Evolutionary conservation across 2,329 filamentous ascomycete species (phyloP), one percentile per base, ranked within the genome.

Genomic region (Colletotrichum truncatum): DNA sequence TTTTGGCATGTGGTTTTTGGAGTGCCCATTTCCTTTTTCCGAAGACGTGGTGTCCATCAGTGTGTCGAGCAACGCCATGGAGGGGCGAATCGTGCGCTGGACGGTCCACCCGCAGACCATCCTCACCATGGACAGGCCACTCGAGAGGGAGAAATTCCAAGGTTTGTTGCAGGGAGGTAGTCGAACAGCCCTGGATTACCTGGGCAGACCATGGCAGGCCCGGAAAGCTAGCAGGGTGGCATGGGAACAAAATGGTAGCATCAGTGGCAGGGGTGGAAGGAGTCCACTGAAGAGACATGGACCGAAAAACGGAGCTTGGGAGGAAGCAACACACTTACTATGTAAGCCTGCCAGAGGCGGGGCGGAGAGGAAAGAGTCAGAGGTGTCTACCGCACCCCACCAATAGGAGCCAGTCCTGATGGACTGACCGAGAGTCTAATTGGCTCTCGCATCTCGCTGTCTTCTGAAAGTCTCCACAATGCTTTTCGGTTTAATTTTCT

Each of bases 1-100:
- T 69, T 68, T 65, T 70, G 70, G 69, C 71, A 70, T 72, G 67
- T 70, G 69, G 69, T 67, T 66, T 26, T 14, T 18, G 38, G 18
- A 23, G 28, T 34, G 26, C 45, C 53, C 23, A 34, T 14, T 38
- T 61, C 38, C 57, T 34, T 48, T 55, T 55, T 16, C 45, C 53
- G 16, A 45, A 28, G 52, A 28, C 16, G 43, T 30, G 43, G 28
- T 32, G 12, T 8, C 49, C 49, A 53, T 39, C 56, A 49, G 39
- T 18, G 39, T 18, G 32, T 53, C 48, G 39, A 54, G 26, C 55
- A 61, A 48, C 21, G 23, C 56, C 48, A 38, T 41, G 46, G 46
- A 60, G 39, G 48, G 55, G 56, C 39, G 43, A 61, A 49, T 49
- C 32, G 48, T 62, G 57, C 56, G 49, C 49, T 62, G 57, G 49